Percentiles rank a stretch among this genome's conserved stretches.
Evolutionary conservation across 2,329 filamentous ascomycete species (phyloP).

Genomic region (Cladosporium halotolerans): DNA sequence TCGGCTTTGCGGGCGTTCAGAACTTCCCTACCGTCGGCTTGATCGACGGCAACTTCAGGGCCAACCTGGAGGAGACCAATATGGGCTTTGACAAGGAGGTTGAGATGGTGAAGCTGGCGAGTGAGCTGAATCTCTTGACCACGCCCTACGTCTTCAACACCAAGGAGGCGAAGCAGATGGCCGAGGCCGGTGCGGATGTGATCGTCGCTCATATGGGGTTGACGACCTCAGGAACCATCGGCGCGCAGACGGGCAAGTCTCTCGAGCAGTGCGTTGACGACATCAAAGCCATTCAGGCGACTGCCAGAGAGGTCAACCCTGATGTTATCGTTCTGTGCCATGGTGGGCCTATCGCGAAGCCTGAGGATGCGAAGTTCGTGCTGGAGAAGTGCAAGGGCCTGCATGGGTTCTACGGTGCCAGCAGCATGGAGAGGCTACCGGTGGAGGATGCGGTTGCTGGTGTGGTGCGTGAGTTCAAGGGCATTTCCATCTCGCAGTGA

Average conservation of each 20-base stretch:
- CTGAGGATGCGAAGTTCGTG: slow-evolving; percentile 58
- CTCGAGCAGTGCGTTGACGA: slow-evolving; percentile 58
- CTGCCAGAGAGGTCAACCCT: slow-evolving; percentile 47
- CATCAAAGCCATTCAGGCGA: slow-evolving; percentile 59
- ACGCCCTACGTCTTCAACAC: slow-evolving; percentile 64
- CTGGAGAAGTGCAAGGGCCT: slow-evolving; percentile 54
- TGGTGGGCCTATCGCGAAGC: slow-evolving; percentile 61
- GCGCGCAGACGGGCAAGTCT: slow-evolving; percentile 54
- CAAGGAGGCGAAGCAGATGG: slow-evolving; percentile 57
- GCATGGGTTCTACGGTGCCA: slow-evolving; percentile 68
- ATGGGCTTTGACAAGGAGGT: slow-evolving; percentile 65
- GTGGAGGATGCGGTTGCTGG: slow-evolving; percentile 61
- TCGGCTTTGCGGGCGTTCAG: slow-evolving; percentile 64
- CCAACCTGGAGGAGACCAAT: slow-evolving; percentile 63
- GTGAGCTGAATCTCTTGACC: slow-evolving; percentile 55
- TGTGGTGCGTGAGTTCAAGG: slow-evolving; percentile 51
- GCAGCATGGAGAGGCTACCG: slow-evolving; percentile 62
- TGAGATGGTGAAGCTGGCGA: slow-evolving; percentile 58
- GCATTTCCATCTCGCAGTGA: slow-evolving; percentile 14
- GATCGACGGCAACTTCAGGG: slow-evolving; percentile 61
- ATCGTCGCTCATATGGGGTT: slow-evolving; percentile 64
- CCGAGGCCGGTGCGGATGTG: slow-evolving; percentile 58
- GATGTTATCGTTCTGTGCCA: slow-evolving; percentile 65
- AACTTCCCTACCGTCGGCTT: slow-evolving; percentile 70
- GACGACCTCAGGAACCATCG: slow-evolving; percentile 59